Evolutionary conservation across 2,329 filamentous ascomycete genomes (phyloP).

Genomic region (Madurella mycetomatis): DNA sequence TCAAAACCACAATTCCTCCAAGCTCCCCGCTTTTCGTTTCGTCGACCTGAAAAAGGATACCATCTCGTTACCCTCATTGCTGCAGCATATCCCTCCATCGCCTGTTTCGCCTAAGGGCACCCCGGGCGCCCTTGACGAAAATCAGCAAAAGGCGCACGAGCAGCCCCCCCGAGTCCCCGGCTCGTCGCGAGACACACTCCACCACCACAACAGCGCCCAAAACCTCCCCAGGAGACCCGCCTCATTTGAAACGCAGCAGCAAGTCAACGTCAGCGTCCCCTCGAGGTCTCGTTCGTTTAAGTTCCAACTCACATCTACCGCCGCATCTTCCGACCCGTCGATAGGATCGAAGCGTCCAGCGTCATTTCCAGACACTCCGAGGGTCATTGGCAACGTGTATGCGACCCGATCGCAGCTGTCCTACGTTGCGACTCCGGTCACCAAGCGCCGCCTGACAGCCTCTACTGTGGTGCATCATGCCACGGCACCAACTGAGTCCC

Average conservation of each 20-base stretch:
- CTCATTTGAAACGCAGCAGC: constrained; percentile 21
- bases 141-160: constrained; percentile 24
- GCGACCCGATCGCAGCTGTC: constrained; percentile 27
- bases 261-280: constrained; percentile 3
- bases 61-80: constrained; percentile 33
- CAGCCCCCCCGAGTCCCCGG: constrained; percentile 22
- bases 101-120: constrained; percentile 34
- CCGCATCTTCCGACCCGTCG: constrained; percentile 18
- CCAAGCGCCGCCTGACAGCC: constrained; percentile 26
- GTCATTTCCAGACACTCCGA: constrained; percentile 35
- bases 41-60: constrained; percentile 42
- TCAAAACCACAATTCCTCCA: constrained; percentile 51
- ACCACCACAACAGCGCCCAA: constrained; percentile 22
- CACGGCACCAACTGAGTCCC: constrained; percentile 23
- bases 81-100: constrained; percentile 38
- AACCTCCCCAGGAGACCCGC: constrained; percentile 16
- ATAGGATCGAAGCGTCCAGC: constrained; percentile 32
- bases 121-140: constrained; percentile 15
- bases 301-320: constrained; percentile 32
- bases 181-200: constrained; percentile 25
- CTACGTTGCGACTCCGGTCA: constrained; percentile 26
- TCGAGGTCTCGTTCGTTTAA: constrained; percentile 35
- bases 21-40: constrained; percentile 52
- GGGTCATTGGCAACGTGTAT: constrained; percentile 21
- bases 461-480: constrained; percentile 6